Evolutionary conservation across 148 eudicot genomes (phyloP).

Genomic region (Chenopodium album): DNA sequence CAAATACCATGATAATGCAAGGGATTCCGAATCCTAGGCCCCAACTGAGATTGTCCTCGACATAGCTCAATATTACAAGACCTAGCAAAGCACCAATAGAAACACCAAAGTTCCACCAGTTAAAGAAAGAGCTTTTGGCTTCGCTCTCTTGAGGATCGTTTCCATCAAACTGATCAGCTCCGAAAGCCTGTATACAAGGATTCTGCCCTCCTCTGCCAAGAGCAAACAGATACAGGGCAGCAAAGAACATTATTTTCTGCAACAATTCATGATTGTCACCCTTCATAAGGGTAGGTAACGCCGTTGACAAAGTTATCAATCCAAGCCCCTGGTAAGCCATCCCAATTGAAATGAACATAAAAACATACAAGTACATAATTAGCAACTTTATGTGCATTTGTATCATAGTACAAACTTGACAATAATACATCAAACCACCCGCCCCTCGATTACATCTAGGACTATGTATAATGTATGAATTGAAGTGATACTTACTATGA

Average conservation of each 20-base stretch:
- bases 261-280: slow-evolving; percentile 17
- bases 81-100: slow-evolving; percentile 39
- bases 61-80: slow-evolving; percentile 44
- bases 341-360: neutral
- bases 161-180: slow-evolving; percentile 85
- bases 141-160: slow-evolving; percentile 50
- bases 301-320: slow-evolving; percentile 56
- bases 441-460: too few species aligned
- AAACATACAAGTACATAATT: neutral
- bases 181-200: slow-evolving; percentile 86
- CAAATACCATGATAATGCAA: slow-evolving; percentile 51
- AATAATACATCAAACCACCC: too few species aligned
- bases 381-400: neutral
- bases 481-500: slow-evolving; percentile 31
- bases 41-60: slow-evolving; percentile 70
- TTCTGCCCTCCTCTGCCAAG: slow-evolving; percentile 70
- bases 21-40: slow-evolving; percentile 76
- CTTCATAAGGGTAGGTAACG: slow-evolving; percentile 34
- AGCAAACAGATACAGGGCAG: slow-evolving; percentile 63
- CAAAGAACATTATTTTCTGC: slow-evolving; percentile 51
- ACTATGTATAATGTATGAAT: too few species aligned
- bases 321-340: slow-evolving; percentile 51
- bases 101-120: slow-evolving; percentile 72
- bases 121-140: slow-evolving; percentile 78
- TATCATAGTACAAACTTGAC: neutral